Base-by-base conservation (phyloP, 202 grass and related monocot species). In the Hordeum pubiflorum region DNA sequence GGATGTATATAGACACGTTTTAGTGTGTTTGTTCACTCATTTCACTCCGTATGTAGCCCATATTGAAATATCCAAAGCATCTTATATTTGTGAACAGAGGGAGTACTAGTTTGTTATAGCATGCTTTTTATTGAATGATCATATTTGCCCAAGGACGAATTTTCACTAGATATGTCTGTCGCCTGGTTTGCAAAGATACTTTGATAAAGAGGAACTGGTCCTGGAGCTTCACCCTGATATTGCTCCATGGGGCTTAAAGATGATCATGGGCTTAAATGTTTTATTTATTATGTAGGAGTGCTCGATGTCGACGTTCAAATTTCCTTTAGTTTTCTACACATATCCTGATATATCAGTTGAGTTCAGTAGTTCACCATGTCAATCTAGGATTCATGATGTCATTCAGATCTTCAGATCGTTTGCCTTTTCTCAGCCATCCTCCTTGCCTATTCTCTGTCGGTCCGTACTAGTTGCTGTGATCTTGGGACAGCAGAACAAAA, bases 401-500 rank as follows among this genome's bases (percentile, higher is more conserved):
- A 56, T 71, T 55, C 76, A 55, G 37, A 70, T 43, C 13, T 69
- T 80, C 48, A 85, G 83, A 66, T 86, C 43, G 9, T 23, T 69
- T 66, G 20, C 23, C 7, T 63, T 27, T 41, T 74, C 15, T 58
- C 34, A 74, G n/a, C 59, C 34, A 44, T 66, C 58, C 46, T 65
- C 20, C 61, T 73, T 73, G 15, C 59, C 68, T 55, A 39, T 76
- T 11, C 60, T 32, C 15, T 77, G 20, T 57, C 32, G 9, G 63
- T 77, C 58, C 20, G 26, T 38, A 58, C 78, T 23, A 41, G 10
- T 69, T 80, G 22, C 34, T 24, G 13, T 11, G 21, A 80, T 80
- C 29, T 80, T 26, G 39, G 32, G 37, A 41, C 50, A 41, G 10
- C 29, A 58, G 37, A 80, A 40, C 64, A 70, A n/a, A 84, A 74